These are phyloP conservation scores for Fusarium hostae DNA, from an alignment of 2,329 filamentous ascomycete species.

Conservation along the genomic window DNA sequence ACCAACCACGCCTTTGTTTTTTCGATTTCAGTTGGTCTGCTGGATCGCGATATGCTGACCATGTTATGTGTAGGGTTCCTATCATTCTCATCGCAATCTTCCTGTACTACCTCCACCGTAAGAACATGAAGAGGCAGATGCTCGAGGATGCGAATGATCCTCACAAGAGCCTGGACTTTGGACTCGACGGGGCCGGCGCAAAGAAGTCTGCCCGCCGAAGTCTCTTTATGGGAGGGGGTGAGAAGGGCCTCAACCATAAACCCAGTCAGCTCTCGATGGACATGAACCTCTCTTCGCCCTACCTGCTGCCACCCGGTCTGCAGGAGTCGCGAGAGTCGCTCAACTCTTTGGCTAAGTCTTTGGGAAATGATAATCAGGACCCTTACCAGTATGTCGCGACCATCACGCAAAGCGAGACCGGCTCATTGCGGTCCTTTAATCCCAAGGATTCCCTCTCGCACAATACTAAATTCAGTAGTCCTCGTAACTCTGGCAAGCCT, in stretches of 20 bases:
- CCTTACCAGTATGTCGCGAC: constrained; percentile 77
- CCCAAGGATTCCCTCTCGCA: constrained; percentile 57
- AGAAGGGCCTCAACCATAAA: constrained; percentile 60
- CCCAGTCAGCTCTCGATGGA: constrained; percentile 74
- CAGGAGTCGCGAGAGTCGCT: constrained; percentile 87
- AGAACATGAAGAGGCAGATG: constrained; percentile 76
- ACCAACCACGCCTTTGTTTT: neutral
- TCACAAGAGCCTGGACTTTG: constrained; percentile 93
- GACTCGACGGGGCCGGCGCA: constrained; percentile 64
- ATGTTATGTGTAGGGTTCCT: constrained; percentile 71
- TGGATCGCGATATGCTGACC: constrained; percentile 32
- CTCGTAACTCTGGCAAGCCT: constrained; percentile 47
- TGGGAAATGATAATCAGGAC: constrained; percentile 80
- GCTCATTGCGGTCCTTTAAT: constrained; percentile 65
- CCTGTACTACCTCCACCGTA: constrained; percentile 81
- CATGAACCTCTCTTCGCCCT: constrained; percentile 83
- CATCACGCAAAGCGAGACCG: constrained; percentile 67
- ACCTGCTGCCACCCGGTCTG: constrained; percentile 87
- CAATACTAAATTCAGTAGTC: constrained; percentile 57
- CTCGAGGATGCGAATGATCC: constrained; percentile 87
- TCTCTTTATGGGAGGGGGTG: constrained; percentile 58
- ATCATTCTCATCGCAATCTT: constrained; percentile 73
- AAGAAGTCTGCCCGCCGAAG: constrained; percentile 51
- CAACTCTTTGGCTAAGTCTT: constrained; percentile 82
- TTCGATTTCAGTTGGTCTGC: neutral